These are phyloP conservation scores for Fusarium sp. DNA, from an alignment of 2,329 filamentous ascomycete genomes.

Conservation along the genomic window DNA sequence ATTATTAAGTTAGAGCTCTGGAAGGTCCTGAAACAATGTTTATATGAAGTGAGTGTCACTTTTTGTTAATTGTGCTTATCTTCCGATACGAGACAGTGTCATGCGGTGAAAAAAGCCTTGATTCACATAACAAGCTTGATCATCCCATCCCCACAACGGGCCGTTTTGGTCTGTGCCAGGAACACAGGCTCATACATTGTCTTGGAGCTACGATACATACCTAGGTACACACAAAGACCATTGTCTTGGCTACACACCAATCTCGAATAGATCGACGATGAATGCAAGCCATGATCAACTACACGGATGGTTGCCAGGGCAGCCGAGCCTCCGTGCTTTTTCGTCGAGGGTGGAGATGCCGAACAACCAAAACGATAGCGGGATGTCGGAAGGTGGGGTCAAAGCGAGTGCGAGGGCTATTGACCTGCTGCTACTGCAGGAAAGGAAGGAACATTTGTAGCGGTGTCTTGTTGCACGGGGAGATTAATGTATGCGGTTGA, in stretches of 20 bases:
- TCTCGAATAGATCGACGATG: slow-evolving; percentile 20
- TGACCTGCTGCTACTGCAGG: slow-evolving; percentile 10
- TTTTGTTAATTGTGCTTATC: not conserved
- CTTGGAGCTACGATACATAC: slow-evolving; percentile 15
- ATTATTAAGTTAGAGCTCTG: slow-evolving; percentile 13
- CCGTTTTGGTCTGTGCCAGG: slow-evolving; percentile 8
- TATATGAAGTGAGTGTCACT: not conserved
- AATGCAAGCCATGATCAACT: not conserved
- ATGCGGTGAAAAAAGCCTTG: not conserved
- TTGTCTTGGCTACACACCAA: slow-evolving; percentile 12
- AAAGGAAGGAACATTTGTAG: not conserved
- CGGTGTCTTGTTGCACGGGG: not conserved
- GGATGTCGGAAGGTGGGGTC: slow-evolving; percentile 4
- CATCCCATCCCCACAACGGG: slow-evolving; percentile 1
- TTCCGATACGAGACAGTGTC: slow-evolving; percentile 7
- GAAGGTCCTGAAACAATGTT: not conserved
- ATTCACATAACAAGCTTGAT: not conserved
- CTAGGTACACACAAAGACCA: not conserved
- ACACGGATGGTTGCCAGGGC: slow-evolving; percentile 25
- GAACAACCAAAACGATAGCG: not conserved
- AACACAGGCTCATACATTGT: slow-evolving; percentile 7
- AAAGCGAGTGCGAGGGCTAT: slow-evolving; percentile 5
- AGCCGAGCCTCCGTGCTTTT: slow-evolving; percentile 11
- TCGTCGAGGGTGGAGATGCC: slow-evolving; percentile 4
- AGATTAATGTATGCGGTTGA: not conserved